phyloP scores from a whole-genome alignment of 2,329 filamentous ascomycete genomes.

The Acrocalymma vagum region DNA sequence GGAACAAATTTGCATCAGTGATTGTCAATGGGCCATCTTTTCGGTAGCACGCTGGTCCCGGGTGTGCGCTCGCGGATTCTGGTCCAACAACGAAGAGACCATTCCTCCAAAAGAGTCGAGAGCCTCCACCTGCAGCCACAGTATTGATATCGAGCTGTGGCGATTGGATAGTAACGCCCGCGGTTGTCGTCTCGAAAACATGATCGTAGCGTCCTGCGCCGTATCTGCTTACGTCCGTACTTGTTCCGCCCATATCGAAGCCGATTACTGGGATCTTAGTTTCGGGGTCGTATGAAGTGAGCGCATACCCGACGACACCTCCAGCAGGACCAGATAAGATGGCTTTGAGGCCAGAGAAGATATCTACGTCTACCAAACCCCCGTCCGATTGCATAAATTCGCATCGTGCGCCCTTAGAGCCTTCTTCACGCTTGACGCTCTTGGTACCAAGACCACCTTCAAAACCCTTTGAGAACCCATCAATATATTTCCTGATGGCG shows the following conservation, averaged over 20 bases:
- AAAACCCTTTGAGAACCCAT: slow-evolving; percentile 82
- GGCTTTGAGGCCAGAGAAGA: slow-evolving; percentile 84
- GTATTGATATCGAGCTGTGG: slow-evolving; percentile 96
- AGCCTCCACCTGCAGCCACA: slow-evolving; percentile 89
- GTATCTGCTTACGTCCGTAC: slow-evolving; percentile 89
- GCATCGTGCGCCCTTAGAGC: slow-evolving; percentile 77
- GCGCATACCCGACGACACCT: slow-evolving; percentile 90
- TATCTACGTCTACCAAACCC: slow-evolving; percentile 74
- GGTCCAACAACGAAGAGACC: slow-evolving; percentile 91
- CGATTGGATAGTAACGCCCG: slow-evolving; percentile 92
- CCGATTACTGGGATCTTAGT: slow-evolving; percentile 89
- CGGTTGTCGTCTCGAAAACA: slow-evolving; percentile 92
- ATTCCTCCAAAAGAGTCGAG: slow-evolving; percentile 84
- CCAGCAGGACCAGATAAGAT: slow-evolving; percentile 93
- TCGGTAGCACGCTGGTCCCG: slow-evolving; percentile 88
- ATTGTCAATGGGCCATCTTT: slow-evolving; percentile 90
- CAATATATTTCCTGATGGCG: slow-evolving; percentile 79
- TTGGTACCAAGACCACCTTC: slow-evolving; percentile 79
- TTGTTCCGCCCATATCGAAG: slow-evolving; percentile 96
- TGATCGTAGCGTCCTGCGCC: slow-evolving; percentile 88
- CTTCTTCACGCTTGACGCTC: slow-evolving; percentile 73
- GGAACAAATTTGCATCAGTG: slow-evolving; percentile 90
- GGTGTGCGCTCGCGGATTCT: slow-evolving; percentile 87
- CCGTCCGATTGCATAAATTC: slow-evolving; percentile 96
- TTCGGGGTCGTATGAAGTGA: slow-evolving; percentile 85